Percentiles rank a stretch among this genome's conserved stretches.
Conservation (phyloP, 129 eudicot species). For the Logfia minima region DNA sequence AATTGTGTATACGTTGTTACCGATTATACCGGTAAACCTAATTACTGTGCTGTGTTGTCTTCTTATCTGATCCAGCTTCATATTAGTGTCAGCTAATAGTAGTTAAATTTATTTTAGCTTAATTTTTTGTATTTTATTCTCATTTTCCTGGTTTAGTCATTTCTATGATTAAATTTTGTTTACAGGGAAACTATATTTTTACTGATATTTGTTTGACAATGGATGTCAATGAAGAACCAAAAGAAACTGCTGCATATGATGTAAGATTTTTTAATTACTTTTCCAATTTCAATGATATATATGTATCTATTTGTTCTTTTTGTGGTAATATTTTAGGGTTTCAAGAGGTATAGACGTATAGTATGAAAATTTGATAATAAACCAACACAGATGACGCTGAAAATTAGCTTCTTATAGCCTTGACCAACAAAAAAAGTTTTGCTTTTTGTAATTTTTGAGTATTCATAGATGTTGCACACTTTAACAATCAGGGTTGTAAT, state of each 20-base stretch:
- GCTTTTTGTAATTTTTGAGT: not conserved
- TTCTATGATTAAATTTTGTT: not conserved
- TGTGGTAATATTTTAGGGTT: not conserved
- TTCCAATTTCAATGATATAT: not conserved
- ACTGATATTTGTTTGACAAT: constrained; percentile 21
- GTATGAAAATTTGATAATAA: not conserved
- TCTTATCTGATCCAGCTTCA: not conserved
- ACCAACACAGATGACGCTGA: not conserved
- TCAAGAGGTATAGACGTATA: not conserved
- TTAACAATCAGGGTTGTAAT: not conserved
- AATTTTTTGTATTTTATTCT: not conserved
- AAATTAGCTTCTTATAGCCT: not conserved
- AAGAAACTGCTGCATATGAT: constrained; percentile 35
- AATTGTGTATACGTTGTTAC: not conserved
- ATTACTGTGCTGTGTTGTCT: not conserved
- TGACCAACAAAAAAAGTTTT: not conserved
- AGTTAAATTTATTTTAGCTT: not conserved
- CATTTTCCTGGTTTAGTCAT: not conserved
- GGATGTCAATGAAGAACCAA: constrained; percentile 46
- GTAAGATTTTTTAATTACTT: constrained; percentile 37
- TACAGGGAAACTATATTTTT: constrained; percentile 8
- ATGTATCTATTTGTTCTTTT: not conserved
- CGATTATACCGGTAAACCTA: not conserved
- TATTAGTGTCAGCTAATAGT: not conserved
- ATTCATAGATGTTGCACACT: not conserved